phyloP scores from a whole-genome alignment of 2,329 filamentous ascomycete genomes.

The Gnomoniopsis sp. region DNA sequence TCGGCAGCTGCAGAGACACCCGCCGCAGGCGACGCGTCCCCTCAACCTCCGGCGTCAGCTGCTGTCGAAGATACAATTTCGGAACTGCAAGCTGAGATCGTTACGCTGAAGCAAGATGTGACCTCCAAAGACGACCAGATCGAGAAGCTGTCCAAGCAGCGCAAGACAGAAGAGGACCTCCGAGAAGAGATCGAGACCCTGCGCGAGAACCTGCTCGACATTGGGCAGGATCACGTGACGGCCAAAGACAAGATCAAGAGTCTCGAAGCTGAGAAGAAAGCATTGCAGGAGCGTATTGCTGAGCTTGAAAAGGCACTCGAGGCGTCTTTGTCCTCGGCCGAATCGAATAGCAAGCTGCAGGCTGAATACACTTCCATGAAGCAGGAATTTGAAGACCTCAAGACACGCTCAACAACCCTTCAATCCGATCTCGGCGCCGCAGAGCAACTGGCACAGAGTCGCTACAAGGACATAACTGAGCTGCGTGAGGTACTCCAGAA shows the following conservation, averaged over 20 bases:
- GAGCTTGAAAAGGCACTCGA: constrained; percentile 70
- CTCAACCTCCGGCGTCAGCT: constrained; percentile 30
- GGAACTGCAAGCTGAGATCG: constrained; percentile 46
- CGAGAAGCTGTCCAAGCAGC: constrained; percentile 64
- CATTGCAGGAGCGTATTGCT: constrained; percentile 60
- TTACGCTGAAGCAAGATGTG: constrained; percentile 50
- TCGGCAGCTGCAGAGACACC: constrained; percentile 38
- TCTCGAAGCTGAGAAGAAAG: constrained; percentile 65
- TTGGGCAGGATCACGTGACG: constrained; percentile 81
- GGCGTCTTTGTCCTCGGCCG: constrained; percentile 27
- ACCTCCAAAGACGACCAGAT: constrained; percentile 70
- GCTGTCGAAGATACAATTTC: constrained; percentile 29
- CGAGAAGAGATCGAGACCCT: constrained; percentile 83
- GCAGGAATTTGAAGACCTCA: constrained; percentile 63
- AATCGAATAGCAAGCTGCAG: constrained; percentile 53
- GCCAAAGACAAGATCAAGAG: constrained; percentile 74
- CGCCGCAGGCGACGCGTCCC: constrained; percentile 33
- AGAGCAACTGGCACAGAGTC: constrained; percentile 78
- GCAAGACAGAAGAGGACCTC: constrained; percentile 73
- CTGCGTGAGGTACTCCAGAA: constrained; percentile 78
- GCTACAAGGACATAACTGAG: constrained; percentile 85
- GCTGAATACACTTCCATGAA: constrained; percentile 56
- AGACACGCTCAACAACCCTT: constrained; percentile 63
- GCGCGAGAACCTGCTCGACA: constrained; percentile 71
- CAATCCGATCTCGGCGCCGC: constrained; percentile 83